Conservation (phyloP, 163 green algal genomes). For the Prototheca wickerhamii region DNA sequence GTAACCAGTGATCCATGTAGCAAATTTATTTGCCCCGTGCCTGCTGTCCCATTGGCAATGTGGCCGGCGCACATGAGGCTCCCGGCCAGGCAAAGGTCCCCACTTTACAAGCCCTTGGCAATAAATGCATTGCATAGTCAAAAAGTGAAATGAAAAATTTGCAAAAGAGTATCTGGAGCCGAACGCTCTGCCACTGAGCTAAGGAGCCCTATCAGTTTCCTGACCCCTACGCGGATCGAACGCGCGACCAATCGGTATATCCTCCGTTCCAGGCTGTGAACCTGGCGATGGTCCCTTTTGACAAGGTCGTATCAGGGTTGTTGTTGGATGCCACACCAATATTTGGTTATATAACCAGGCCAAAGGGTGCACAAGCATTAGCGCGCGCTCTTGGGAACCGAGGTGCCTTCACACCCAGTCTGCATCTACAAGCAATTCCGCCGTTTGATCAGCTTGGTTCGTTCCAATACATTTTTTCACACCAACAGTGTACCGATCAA, state of each 20-base stretch:
- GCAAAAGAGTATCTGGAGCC: slow-evolving; percentile 1
- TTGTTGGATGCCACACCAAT: too few relatives aligned
- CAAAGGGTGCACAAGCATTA: too few relatives aligned
- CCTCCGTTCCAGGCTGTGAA: not conserved
- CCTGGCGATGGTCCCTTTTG: not conserved
- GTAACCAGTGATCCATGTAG: too few relatives aligned
- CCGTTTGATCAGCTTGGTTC: too few relatives aligned
- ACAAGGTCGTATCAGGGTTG: not conserved
- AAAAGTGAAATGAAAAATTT: not conserved
- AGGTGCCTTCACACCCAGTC: too few relatives aligned
- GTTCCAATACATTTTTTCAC: too few relatives aligned
- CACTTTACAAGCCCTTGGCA: not conserved
- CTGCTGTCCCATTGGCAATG: not conserved
- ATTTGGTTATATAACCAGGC: too few relatives aligned
- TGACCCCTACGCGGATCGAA: slow-evolving; percentile 5
- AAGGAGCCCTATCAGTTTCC: slow-evolving; percentile 4
- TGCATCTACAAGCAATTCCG: too few relatives aligned
- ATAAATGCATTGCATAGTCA: not conserved
- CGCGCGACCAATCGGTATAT: slow-evolving; percentile 6
- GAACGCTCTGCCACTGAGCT: slow-evolving; percentile 5
- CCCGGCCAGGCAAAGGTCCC: too few relatives aligned
- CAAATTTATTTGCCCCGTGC: too few relatives aligned
- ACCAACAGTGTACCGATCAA: too few relatives aligned
- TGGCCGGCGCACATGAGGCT: not conserved
- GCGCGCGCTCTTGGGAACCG: too few relatives aligned